These are phyloP conservation scores for Garcia nutans DNA, from an alignment of 345 rosid genomes.

Conservation along the genomic window DNA sequence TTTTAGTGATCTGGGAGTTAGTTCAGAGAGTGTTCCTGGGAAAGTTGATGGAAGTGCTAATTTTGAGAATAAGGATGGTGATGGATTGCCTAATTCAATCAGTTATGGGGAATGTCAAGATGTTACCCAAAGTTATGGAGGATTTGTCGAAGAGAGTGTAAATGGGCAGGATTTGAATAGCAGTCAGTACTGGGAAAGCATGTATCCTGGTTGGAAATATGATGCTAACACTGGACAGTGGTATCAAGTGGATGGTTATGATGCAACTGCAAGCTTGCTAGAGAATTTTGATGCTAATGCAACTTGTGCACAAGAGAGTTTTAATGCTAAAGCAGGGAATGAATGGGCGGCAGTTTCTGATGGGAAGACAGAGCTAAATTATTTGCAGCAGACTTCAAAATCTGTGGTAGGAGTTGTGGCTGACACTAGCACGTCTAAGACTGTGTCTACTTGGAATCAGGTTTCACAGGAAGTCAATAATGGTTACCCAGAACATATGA, in stretches of 20 bases:
- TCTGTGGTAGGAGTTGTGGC: constrained; percentile 46
- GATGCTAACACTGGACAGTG: constrained; percentile 75
- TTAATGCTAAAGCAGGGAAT: constrained; percentile 28
- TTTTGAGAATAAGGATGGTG: constrained; percentile 24
- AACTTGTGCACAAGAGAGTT: constrained; percentile 36
- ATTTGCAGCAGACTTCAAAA: constrained; percentile 62
- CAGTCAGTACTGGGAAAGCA: constrained; percentile 68
- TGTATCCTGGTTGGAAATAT: constrained; percentile 90
- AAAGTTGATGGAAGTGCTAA: constrained; percentile 34
- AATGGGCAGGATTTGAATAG: constrained; percentile 50
- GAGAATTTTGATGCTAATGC: constrained; percentile 34
- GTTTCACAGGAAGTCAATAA: constrained; percentile 51
- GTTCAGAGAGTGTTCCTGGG: constrained; percentile 39
- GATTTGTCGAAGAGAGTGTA: constrained; percentile 29
- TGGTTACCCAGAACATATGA: constrained; percentile 88
- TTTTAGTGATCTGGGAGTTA: constrained; percentile 53
- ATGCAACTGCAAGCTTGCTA: constrained; percentile 31
- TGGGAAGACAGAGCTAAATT: constrained; percentile 51
- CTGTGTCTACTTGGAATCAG: constrained; percentile 65
- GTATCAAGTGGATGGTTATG: constrained; percentile 64
- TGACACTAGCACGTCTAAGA: constrained; percentile 52
- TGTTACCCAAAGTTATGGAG: constrained; percentile 33
- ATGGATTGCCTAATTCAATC: constrained; percentile 36
- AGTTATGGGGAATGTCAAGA: constrained; percentile 39
- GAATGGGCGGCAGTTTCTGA: constrained; percentile 46